Evolutionary conservation across 2,329 filamentous ascomycete genomes (phyloP).

Genomic region (Cordyceps pruinosa): DNA sequence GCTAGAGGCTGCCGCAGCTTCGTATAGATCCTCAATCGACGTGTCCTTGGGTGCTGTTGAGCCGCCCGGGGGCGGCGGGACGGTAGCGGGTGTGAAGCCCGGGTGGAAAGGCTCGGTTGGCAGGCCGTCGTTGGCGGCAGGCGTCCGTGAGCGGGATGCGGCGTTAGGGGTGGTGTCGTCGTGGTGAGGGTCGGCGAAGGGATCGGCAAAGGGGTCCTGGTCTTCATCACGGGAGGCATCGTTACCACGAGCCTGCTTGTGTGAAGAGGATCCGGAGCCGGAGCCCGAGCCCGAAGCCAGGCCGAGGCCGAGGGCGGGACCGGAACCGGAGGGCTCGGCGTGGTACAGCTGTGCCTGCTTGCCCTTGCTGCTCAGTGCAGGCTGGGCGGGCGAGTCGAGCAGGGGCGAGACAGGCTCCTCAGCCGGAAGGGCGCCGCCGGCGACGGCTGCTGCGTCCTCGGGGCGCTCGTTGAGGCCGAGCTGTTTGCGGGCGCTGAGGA

Average conservation of each 20-base stretch:
- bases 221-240: conserved; percentile 17
- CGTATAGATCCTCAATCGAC: conserved; percentile 8
- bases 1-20: not conserved
- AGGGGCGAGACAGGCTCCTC: conserved; percentile 1
- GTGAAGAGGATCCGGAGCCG: conserved; percentile 14
- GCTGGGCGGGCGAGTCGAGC: conserved; percentile 12
- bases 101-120: conserved; percentile 34
- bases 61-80: not conserved
- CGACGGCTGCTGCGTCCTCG: conserved; percentile 22
- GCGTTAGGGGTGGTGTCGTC: conserved; percentile 6
- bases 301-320: conserved; percentile 20
- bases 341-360: conserved; percentile 21
- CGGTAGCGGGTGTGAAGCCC: conserved; percentile 22
- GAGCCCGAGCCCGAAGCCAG: conserved; percentile 19
- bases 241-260: conserved; percentile 15
- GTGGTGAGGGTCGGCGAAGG: conserved; percentile 26
- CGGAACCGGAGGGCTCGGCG: conserved; percentile 20
- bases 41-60: not conserved
- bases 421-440: not conserved
- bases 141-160: not conserved
- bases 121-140: conserved; percentile 18
- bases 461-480: conserved; percentile 33
- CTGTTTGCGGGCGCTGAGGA: conserved; percentile 56
- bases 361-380: conserved; percentile 26
- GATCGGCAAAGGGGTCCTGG: conserved; percentile 28